These are phyloP conservation scores for Fusarium brachygibbosum DNA, from an alignment of 2,329 filamentous ascomycete species.

Conservation along the genomic window DNA sequence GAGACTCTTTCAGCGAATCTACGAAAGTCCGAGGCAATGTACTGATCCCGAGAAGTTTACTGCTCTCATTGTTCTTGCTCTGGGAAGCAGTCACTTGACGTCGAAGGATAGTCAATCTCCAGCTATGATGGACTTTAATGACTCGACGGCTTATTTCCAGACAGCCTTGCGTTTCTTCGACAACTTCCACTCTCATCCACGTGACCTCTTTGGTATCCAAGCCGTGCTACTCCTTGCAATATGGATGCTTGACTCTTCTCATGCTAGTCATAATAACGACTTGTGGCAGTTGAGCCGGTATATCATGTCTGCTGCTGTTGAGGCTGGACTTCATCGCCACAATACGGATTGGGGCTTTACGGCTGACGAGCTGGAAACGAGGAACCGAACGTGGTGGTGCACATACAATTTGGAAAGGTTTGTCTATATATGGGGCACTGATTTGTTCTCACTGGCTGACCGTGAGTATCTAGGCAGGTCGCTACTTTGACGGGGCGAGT, in stretches of 20 bases:
- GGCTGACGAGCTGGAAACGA: not conserved
- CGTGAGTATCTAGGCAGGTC: not conserved
- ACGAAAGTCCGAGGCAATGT: fast-evolving
- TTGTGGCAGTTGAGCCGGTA: constrained; percentile 13
- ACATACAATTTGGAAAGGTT: constrained; percentile 12
- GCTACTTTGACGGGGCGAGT: not conserved
- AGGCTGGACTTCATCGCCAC: constrained; percentile 1
- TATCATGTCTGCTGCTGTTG: constrained; percentile 11
- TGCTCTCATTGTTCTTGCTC: fast-evolving
- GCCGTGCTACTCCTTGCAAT: fast-evolving
- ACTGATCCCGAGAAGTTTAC: not conserved
- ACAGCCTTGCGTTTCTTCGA: constrained; percentile 4
- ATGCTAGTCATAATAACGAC: constrained; percentile 11
- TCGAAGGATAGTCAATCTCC: not conserved
- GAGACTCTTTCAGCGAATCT: not conserved
- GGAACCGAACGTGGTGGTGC: constrained; percentile 19
- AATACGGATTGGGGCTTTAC: constrained; percentile 6
- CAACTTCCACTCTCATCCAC: not conserved
- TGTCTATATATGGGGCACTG: not conserved
- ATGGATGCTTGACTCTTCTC: constrained; percentile 10
- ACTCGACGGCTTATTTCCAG: not conserved
- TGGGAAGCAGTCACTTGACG: not conserved
- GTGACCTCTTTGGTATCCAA: not conserved
- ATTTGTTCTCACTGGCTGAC: too few relatives aligned
- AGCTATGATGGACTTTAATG: not conserved